Base-by-base conservation (phyloP, 805 yeast genomes). In the Zygosaccharomyces bisporus region DNA sequence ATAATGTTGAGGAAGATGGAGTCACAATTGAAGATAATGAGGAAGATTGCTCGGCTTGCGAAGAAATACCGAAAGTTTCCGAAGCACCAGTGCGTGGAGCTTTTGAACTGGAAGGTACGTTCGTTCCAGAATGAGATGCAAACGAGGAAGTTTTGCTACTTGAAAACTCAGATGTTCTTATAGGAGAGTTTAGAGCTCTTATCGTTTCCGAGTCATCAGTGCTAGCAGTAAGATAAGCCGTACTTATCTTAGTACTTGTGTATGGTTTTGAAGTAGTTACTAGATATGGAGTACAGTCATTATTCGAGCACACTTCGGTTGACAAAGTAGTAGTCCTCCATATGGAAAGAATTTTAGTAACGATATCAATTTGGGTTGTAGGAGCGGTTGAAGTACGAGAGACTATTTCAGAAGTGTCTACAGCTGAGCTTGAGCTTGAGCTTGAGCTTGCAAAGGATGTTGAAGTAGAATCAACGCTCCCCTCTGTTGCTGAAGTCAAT, bases 231-330 rank as follows among this genome's bases (percentile, higher is more conserved):
- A 7, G 6, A n/a, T 27, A 27, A 13, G 13, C 31, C 2, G 31
- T 27, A n/a, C 31, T 27, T 14, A 27, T 3, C 31, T 13, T 13
- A 7, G 31, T 27, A 14, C 8, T 27, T 3, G 31, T 27, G 31
- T n/a, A 7, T 13, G 31, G 30, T 20, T 12, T 23, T 12, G 41
- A 19, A 18, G 36, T 27, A 4, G 45, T 17, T n/a, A 31, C 10
- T 9, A 23, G 12, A 16, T 41, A 33, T 16, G n/a, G 4, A 7
- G 45, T n/a, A 25, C 56, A 52, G 3, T 24, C 25, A 21, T 38
- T 7, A 20, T 47, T 29, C 4, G 49, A 45, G 34, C 55, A 51
- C 12, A 51, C 54, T 41, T 51, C 51, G 3, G 57, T 53, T 1
- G 56, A 46, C 4, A 54, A 31, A 18, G 45, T 45, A 9, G 47